Base-by-base conservation (phyloP, 331 rosid species). In the Acacia pycnantha region DNA sequence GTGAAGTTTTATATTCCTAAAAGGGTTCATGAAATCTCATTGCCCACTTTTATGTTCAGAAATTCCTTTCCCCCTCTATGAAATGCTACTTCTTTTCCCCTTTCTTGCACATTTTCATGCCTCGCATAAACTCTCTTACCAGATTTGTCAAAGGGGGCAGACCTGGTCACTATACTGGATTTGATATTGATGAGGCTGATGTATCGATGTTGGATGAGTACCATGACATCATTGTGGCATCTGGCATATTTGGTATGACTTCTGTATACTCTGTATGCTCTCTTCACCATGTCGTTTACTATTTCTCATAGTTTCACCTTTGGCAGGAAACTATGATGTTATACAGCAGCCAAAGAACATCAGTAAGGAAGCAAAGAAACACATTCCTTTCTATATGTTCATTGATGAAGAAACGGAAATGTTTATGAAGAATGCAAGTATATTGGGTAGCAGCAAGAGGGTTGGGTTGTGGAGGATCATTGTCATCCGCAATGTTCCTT, bases 181-280 rank as follows among this genome's bases (percentile, higher is more conserved):
- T 95, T 86, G 97, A 95, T 85, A 91, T 95, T 83, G 97, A 95
- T 81, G 97, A 95, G 88, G 87, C 78, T 80, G 99, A 95, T 84
- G 90, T 92, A 84, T 79, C 85, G 81, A 98, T 93, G 91, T 86
- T 95, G 91, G 92, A 90, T 88, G 90, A 84, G 84, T 90, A 85
- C 76, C 98, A 95, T 75, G 98, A 95, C 35, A 83, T 95, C 85
- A 95, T 95, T 86, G 99, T 95, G 87, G 98, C 99, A 58, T 93
- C 99, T 79, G 99, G 98, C 85, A 91, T 95, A 89, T 95, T 95
- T 87, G 99, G 99, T 95, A 91, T 22, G 85, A 62, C 61, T 76
- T 56, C 74, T 82, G 43, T 27, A 3, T 61, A 43, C 46, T 73
- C 78, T 59, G 4, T 41, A 56, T 24, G 11, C 70, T 16, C 43